Conservation (phyloP, 768 basidiomycete species). For the Leccinum imitatum region DNA sequence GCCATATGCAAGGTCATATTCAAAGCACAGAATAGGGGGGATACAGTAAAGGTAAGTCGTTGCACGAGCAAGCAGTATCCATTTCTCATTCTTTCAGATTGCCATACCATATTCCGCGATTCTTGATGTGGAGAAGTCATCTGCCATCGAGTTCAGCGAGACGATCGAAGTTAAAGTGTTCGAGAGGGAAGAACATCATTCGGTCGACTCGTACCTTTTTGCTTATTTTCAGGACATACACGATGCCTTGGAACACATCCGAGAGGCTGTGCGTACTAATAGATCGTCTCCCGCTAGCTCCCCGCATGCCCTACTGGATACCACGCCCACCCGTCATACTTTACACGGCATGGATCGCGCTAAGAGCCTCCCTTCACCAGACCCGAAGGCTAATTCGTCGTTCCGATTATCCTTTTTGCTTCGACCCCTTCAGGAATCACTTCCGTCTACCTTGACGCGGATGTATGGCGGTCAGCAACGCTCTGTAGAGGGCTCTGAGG, state of each 20-base stretch:
- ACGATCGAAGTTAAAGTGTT: conserved; percentile 93
- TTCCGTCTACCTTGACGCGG: conserved; percentile 39
- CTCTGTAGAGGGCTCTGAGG: conserved; percentile 47
- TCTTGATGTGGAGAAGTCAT: conserved; percentile 83
- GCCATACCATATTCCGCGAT: conserved; percentile 92
- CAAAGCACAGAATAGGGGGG: conserved; percentile 94
- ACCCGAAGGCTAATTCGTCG: conserved; percentile 39
- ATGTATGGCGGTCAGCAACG: conserved; percentile 33
- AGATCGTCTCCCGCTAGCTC: conserved; percentile 34
- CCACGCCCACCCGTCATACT: conserved; percentile 46
- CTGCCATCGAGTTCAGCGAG: conserved; percentile 93
- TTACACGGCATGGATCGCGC: conserved; percentile 40
- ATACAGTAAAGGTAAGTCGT: conserved; percentile 78
- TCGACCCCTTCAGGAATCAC: conserved; percentile 63
- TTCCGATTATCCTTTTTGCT: conserved; percentile 68
- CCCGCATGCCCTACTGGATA: conserved; percentile 50
- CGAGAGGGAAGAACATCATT: conserved; percentile 74
- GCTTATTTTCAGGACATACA: conserved; percentile 89
- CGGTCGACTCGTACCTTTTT: conserved; percentile 88
- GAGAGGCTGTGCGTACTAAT: conserved; percentile 65
- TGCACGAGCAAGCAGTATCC: not conserved
- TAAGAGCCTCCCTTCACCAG: conserved; percentile 36
- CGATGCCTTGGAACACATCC: conserved; percentile 76
- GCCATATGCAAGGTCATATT: conserved; percentile 92
- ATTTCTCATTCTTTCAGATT: conserved; percentile 49